Evolutionary conservation across 768 basidiomycete genomes (phyloP).

Genomic region (Tylopilus cervinicoccineus): DNA sequence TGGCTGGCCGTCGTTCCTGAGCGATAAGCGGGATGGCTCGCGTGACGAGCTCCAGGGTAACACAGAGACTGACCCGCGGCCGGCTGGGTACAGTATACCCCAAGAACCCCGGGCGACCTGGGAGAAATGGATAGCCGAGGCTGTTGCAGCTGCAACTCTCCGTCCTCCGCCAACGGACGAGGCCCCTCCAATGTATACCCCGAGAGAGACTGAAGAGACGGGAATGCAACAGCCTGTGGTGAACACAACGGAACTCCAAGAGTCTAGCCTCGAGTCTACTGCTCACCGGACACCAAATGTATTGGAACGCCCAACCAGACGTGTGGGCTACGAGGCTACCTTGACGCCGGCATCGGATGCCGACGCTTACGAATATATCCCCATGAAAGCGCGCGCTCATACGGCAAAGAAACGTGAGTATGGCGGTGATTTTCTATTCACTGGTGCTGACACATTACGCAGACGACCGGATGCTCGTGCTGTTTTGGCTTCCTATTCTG

Average conservation of each 20-base stretch:
- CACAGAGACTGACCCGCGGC: conserved; percentile 32
- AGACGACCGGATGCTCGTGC: conserved; percentile 82
- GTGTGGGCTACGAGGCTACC: conserved; percentile 44
- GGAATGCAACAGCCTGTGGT: not conserved
- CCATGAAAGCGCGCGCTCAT: conserved; percentile 40
- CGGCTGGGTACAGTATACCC: conserved; percentile 42
- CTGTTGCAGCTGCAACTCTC: conserved; percentile 44
- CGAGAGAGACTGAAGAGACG: conserved; percentile 39
- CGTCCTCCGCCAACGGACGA: conserved; percentile 43
- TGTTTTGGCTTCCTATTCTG: conserved; percentile 86
- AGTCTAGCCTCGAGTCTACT: conserved; percentile 10
- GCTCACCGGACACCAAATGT: conserved; percentile 20
- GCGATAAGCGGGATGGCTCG: conserved; percentile 40
- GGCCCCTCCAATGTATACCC: conserved; percentile 74
- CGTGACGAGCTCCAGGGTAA: conserved; percentile 26
- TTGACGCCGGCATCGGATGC: conserved; percentile 64
- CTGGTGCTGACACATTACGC: conserved; percentile 6
- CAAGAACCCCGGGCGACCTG: conserved; percentile 67
- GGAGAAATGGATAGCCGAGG: conserved; percentile 72
- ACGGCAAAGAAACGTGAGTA: conserved; percentile 60
- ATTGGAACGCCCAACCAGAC: conserved; percentile 36
- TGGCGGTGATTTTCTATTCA: not conserved
- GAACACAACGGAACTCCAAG: conserved; percentile 3
- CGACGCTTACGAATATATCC: conserved; percentile 63
- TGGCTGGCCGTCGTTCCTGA: conserved; percentile 61